These are phyloP conservation scores for Mucor piriformis DNA, from an alignment of 371 early-diverging fungal species.

Conservation along the genomic window DNA sequence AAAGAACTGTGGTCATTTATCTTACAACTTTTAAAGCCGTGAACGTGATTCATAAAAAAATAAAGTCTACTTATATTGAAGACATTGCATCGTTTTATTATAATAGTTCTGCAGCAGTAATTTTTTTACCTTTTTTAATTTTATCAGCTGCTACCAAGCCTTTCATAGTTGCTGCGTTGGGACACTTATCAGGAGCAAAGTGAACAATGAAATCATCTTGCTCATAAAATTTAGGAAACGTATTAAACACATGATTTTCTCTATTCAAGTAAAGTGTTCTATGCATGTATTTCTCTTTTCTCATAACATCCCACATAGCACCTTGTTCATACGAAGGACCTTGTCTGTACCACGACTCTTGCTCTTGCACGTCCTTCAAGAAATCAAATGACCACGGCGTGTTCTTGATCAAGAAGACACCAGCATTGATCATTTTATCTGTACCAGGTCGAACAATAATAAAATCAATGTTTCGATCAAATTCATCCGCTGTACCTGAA, in stretches of 20 bases:
- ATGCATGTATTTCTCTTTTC: conserved; percentile 14
- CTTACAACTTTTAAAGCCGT: too few relatives aligned
- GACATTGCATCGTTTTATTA: conserved; percentile 1
- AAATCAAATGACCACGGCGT: conserved; percentile 51
- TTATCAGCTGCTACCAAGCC: conserved; percentile 38
- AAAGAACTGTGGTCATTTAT: too few relatives aligned
- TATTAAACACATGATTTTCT: conserved; percentile 56
- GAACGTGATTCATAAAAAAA: too few relatives aligned
- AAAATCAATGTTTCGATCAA: conserved; percentile 37
- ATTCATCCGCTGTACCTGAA: conserved; percentile 12
- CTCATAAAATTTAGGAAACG: conserved; percentile 49
- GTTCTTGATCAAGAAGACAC: conserved; percentile 60
- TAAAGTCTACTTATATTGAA: too few relatives aligned
- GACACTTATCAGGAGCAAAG: conserved; percentile 58
- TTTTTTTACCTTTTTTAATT: conserved; percentile 23
- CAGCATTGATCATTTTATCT: conserved; percentile 61
- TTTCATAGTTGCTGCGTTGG: conserved; percentile 46
- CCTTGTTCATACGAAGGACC: conserved; percentile 53
- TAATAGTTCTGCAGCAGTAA: conserved; percentile 8
- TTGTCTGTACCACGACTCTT: conserved; percentile 37
- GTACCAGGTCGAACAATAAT: conserved; percentile 48
- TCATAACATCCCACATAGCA: conserved; percentile 61
- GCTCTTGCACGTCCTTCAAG: conserved; percentile 43
- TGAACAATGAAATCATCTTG: conserved; percentile 57
- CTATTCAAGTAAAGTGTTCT: conserved; percentile 37